phyloP scores from a whole-genome alignment of 192 early-diverging fungal genomes.

The Coemansia biformis region DNA sequence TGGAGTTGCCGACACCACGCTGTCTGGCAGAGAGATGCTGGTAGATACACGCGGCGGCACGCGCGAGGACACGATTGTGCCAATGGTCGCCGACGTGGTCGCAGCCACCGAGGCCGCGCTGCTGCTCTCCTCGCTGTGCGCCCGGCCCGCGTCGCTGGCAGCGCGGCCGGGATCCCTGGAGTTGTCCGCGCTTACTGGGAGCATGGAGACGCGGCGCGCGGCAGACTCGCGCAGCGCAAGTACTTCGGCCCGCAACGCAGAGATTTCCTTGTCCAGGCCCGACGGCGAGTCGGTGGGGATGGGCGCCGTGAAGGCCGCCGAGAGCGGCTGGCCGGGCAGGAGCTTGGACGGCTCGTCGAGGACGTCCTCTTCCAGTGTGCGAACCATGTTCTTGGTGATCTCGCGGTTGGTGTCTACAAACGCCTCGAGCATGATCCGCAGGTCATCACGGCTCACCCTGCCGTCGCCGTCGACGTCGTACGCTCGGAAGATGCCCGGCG shows the following conservation, averaged over 20 bases:
- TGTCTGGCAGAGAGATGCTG: background rate
- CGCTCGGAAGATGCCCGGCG: slow-evolving; percentile 75
- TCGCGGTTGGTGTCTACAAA: slow-evolving; percentile 89
- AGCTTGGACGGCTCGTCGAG: slow-evolving; percentile 49
- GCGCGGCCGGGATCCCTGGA: slow-evolving; percentile 4
- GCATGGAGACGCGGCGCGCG: slow-evolving; percentile 19
- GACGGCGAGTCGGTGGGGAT: slow-evolving; percentile 54
- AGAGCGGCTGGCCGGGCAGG: slow-evolving; percentile 70
- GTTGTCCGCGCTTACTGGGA: slow-evolving; percentile 7
- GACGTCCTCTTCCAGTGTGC: slow-evolving; percentile 82
- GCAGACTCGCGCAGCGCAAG: slow-evolving; percentile 14
- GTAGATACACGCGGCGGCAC: slow-evolving; percentile 16
- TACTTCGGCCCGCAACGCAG: slow-evolving; percentile 40
- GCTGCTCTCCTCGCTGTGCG: slow-evolving; percentile 7
- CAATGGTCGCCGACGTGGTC: slow-evolving; percentile 35
- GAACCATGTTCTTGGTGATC: slow-evolving; percentile 82
- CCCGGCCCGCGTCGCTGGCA: slow-evolving; percentile 6
- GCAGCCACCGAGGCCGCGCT: slow-evolving; percentile 24
- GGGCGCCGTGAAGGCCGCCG: slow-evolving; percentile 80
- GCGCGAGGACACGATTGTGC: slow-evolving; percentile 20
- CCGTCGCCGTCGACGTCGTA: slow-evolving; percentile 91
- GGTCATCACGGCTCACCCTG: slow-evolving; percentile 72
- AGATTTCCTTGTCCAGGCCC: slow-evolving; percentile 29
- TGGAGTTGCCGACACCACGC: background rate
- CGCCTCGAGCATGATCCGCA: slow-evolving; percentile 86